Evolutionary conservation across 805 yeast species (phyloP).

Genomic region (Wickerhamiella galacta): DNA sequence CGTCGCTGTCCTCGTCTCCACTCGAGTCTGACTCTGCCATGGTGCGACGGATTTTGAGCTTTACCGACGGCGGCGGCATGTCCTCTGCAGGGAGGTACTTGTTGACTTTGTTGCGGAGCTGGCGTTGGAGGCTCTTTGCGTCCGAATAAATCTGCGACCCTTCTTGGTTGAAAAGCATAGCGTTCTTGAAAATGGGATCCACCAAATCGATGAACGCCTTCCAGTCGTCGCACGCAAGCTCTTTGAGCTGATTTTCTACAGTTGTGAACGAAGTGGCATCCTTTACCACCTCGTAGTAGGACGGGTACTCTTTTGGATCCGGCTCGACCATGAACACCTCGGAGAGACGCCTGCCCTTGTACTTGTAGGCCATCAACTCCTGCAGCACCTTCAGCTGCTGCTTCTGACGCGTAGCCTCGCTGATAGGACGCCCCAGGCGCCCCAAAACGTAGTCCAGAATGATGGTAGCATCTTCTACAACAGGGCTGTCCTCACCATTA

Average conservation of each 20-base stretch:
- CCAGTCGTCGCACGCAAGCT: constrained; percentile 36
- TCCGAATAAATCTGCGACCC: constrained; percentile 56
- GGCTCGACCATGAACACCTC: constrained; percentile 67
- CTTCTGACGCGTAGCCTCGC: constrained; percentile 10
- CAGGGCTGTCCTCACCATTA: constrained; percentile 49
- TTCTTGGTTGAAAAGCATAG: constrained; percentile 61
- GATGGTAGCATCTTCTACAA: constrained; percentile 47
- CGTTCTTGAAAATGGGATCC: constrained; percentile 55
- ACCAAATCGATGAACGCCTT: constrained; percentile 44
- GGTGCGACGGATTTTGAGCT: constrained; percentile 4
- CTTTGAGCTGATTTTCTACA: constrained; percentile 36
- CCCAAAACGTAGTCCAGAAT: constrained; percentile 41
- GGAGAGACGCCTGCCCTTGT: constrained; percentile 32
- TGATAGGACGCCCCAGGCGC: constrained; percentile 26
- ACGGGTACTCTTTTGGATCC: constrained; percentile 54
- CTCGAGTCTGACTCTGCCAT: constrained; percentile 5
- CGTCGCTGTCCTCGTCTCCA: constrained; percentile 16
- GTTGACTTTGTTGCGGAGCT: constrained; percentile 24
- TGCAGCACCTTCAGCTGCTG: constrained; percentile 12
- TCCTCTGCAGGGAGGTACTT: constrained; percentile 9
- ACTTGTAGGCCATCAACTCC: constrained; percentile 16
- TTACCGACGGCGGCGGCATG: constrained; percentile 1
- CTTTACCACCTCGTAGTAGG: constrained; percentile 55
- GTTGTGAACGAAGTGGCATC: constrained; percentile 58
- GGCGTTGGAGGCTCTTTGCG: constrained; percentile 41